These are phyloP conservation scores for Solanum phureja DNA, from an alignment of 257 asterid species.

Conservation along the genomic window DNA sequence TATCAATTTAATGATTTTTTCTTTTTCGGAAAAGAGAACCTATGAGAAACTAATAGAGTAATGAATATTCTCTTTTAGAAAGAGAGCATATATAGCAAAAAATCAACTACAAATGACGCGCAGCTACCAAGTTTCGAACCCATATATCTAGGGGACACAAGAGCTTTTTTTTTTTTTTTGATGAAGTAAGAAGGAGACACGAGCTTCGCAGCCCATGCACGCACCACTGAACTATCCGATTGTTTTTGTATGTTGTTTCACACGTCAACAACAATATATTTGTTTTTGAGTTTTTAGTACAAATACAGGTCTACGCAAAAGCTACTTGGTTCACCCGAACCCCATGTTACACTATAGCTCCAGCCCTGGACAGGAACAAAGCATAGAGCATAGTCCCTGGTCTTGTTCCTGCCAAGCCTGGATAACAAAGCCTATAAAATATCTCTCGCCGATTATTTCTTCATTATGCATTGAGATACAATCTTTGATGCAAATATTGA, in stretches of 20 bases:
- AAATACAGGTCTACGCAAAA: not conserved
- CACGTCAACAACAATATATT: not conserved
- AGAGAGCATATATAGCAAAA: not conserved
- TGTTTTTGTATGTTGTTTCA: not conserved
- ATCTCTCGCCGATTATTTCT: not conserved
- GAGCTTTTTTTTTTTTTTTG: not conserved
- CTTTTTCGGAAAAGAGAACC: not conserved
- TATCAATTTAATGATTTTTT: not conserved
- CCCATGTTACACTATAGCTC: not conserved
- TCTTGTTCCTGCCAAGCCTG: not conserved
- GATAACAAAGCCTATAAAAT: not conserved
- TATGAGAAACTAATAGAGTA: not conserved
- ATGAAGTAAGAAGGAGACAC: too few relatives aligned
- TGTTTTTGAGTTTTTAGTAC: not conserved
- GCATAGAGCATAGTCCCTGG: not conserved
- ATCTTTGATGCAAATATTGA: not conserved
- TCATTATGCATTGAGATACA: not conserved
- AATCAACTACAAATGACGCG: not conserved
- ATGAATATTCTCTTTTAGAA: not conserved
- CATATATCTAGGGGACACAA: not conserved
- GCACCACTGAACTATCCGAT: not conserved
- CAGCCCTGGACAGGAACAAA: not conserved
- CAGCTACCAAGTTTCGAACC: not conserved
- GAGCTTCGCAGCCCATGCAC: not conserved
- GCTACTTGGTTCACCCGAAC: not conserved